Evolutionary conservation across 2,329 filamentous ascomycete species (phyloP), one percentile per base, ranked within the genome.

Genomic region (Neofusicoccum cordaticola): DNA sequence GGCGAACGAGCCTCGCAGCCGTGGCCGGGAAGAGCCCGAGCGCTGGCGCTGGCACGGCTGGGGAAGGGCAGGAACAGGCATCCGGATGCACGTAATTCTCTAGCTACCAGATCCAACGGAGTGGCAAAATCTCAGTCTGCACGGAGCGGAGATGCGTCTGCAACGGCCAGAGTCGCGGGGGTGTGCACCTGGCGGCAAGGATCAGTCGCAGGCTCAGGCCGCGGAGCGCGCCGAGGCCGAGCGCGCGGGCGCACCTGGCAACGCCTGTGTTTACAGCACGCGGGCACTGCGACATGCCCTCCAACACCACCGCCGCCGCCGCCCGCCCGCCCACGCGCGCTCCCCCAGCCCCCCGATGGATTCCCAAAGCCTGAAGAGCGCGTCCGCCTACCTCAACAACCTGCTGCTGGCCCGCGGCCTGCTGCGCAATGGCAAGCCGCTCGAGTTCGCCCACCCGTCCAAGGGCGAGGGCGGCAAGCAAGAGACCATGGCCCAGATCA

Each of bases 381-480:
- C 87, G 27, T 86, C 86, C 35, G 82, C 81, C 6, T 89, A 89
- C 72, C 81, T 89, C 67, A 89, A 89, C 76, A 88, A 89, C 67
- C 78, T 89, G 5, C 78, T 89, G 19, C 81, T 89, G n/a, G 85
- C 86, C 7, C 83, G 87, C 48, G 87, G 87, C 37, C 77, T 89
- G 13, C 75, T 89, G 45, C 84, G 85, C 66, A 84, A 86, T 80
- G 85, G 90, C 69, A 86, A 90, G 71, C 82, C 81, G 47, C 91
- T 99, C 77, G 89, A 97, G 76, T 99, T 99, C 76, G 88, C 90
- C 66, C 82, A 87, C 67, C 89, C 91, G 8, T 86, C 86, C 62
- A 83, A 86, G 67, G 84, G 83, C 66, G 86, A 88, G 68, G 84
- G 84, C 17, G 86, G 85, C 17, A 83, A 86, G 42, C 84, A 85